A percentile compares a stretch with the other conserved stretches of the same genome.
phyloP scores from a whole-genome alignment of 2,329 filamentous ascomycete species.

The Penicillium sp. region DNA sequence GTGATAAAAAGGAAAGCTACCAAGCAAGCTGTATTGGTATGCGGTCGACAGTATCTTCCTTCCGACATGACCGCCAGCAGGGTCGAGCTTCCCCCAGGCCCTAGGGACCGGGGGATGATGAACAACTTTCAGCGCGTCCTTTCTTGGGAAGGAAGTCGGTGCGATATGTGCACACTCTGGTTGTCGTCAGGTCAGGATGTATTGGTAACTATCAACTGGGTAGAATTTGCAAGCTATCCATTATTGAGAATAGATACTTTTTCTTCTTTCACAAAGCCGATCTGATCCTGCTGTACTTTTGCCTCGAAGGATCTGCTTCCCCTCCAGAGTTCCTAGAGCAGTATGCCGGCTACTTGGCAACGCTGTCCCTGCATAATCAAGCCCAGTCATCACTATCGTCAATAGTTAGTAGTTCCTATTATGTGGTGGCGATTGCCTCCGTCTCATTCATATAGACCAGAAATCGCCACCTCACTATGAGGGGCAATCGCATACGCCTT shows the following conservation, averaged over 20 bases:
- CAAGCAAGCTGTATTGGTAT: background rate
- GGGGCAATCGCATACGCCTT: background rate
- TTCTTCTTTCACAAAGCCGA: background rate
- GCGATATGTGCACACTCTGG: background rate
- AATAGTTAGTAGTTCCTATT: background rate
- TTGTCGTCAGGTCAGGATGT: too few relatives aligned
- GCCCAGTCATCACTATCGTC: background rate
- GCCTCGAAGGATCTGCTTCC: background rate
- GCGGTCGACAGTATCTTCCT: background rate
- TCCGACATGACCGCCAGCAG: background rate
- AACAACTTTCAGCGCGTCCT: background rate
- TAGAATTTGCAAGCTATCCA: too few relatives aligned
- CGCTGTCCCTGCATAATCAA: slow-evolving; percentile 13
- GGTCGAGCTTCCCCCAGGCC: background rate
- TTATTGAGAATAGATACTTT: background rate
- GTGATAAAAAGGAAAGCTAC: background rate
- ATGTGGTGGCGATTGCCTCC: background rate
- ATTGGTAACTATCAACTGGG: too few relatives aligned
- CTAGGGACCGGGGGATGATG: background rate
- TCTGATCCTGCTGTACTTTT: background rate
- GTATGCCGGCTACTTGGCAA: slow-evolving; percentile 4
- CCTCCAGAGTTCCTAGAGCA: background rate
- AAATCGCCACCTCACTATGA: background rate
- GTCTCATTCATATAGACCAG: background rate
- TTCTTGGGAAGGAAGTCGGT: background rate